A percentile compares a stretch with the other conserved stretches of the same genome.
These are phyloP conservation scores for Myxozyma melibiosi DNA, from an alignment of 805 yeast species.

Conservation along the genomic window DNA sequence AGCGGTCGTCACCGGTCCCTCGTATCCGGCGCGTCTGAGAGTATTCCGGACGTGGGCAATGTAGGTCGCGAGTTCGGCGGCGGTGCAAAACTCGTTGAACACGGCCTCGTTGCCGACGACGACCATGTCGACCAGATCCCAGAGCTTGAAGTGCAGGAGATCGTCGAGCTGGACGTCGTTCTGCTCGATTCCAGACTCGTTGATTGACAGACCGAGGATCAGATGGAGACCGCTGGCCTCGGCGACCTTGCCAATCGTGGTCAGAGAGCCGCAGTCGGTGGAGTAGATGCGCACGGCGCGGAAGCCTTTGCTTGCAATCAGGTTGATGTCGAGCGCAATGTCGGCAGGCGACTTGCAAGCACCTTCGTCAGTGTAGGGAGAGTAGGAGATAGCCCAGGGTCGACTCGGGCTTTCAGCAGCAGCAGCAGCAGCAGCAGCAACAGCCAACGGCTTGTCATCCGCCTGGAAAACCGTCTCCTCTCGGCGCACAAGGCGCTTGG, in stretches of 20 bases:
- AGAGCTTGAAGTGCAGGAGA: conserved; percentile 55
- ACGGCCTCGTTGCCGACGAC: conserved; percentile 91
- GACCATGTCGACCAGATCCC: conserved; percentile 73
- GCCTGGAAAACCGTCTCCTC: conserved; percentile 6
- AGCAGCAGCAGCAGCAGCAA: background rate
- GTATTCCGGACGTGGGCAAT: conserved; percentile 61
- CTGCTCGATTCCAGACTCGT: conserved; percentile 63
- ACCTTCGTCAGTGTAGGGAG: conserved; percentile 63
- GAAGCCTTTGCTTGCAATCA: conserved; percentile 64
- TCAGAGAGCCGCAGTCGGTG: conserved; percentile 75
- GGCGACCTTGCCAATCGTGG: conserved; percentile 48
- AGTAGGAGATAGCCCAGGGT: conserved; percentile 43
- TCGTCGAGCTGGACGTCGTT: conserved; percentile 49
- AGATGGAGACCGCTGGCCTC: conserved; percentile 54
- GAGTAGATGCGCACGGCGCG: conserved; percentile 75
- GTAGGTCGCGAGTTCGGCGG: conserved; percentile 62
- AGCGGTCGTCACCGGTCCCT: conserved; percentile 76
- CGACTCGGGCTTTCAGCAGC: conserved; percentile 5
- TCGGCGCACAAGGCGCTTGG: conserved; percentile 10
- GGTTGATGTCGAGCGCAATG: conserved; percentile 60
- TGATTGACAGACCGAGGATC: conserved; percentile 87
- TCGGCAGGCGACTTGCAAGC: conserved; percentile 62
- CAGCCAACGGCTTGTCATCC: no score
- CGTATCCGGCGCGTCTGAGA: conserved; percentile 68
- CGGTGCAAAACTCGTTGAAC: conserved; percentile 62